Conservation (phyloP, 805 yeast genomes). For the Lipomyces chichibuensis region DNA sequence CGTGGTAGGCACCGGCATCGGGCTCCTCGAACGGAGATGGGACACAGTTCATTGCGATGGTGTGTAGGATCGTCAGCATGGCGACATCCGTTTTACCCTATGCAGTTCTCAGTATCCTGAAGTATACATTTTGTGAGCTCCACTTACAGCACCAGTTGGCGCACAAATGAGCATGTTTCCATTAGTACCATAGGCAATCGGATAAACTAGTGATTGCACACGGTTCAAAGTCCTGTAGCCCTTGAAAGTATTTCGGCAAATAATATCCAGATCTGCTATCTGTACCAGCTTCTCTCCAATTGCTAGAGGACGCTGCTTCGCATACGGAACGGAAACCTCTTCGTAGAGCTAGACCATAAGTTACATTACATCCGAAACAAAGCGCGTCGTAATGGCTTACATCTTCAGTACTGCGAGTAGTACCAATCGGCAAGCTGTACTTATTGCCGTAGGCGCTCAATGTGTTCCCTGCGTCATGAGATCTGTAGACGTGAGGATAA, state of each 20-base stretch:
- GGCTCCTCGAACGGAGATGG: conserved; percentile 52
- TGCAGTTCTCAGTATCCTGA: not conserved
- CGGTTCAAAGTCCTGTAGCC: conserved; percentile 77
- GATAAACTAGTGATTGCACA: conserved; percentile 88
- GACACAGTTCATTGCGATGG: conserved; percentile 64
- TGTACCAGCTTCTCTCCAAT: conserved; percentile 54
- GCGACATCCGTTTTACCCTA: conserved; percentile 93
- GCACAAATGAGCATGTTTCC: conserved; percentile 97
- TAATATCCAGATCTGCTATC: conserved; percentile 66
- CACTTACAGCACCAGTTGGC: conserved; percentile 79
- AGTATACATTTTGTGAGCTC: not conserved
- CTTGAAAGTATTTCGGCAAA: conserved; percentile 83
- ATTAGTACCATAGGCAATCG: conserved; percentile 88
- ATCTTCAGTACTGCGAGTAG: conserved; percentile 50
- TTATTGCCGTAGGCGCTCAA: conserved; percentile 81
- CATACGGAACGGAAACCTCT: conserved; percentile 80
- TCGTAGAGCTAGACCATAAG: conserved; percentile 58
- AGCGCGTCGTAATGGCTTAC: conserved; percentile 5
- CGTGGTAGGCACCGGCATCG: conserved; percentile 55
- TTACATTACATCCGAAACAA: conserved; percentile 46
- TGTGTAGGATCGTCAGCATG: conserved; percentile 72
- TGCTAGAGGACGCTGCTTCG: conserved; percentile 53
- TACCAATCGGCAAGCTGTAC: conserved; percentile 78
- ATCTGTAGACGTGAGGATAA: conserved; percentile 86
- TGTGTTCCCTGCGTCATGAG: conserved; percentile 67